Conservation (phyloP, 148 eudicot genomes). For the Fagopyrum homotropicum region DNA sequence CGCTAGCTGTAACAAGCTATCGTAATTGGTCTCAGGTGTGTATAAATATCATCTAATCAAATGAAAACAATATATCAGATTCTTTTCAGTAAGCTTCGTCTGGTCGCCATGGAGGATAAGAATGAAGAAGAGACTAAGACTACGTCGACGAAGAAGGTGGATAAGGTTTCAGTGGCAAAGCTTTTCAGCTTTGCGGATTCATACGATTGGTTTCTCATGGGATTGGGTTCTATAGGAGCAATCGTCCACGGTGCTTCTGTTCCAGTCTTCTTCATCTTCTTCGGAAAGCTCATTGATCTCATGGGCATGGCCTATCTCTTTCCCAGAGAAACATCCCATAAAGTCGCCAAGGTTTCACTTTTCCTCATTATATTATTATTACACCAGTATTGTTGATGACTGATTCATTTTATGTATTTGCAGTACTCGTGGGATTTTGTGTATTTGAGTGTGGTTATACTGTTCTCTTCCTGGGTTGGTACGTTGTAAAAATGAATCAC, state of each 20-base stretch:
- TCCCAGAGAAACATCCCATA: conserved; percentile 78
- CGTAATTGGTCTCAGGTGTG: no score
- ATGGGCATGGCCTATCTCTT: conserved; percentile 84
- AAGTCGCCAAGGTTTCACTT: conserved; percentile 57
- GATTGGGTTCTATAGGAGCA: conserved; percentile 66
- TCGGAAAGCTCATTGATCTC: conserved; percentile 72
- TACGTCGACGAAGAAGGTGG: neutral
- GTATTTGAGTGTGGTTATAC: conserved; percentile 71
- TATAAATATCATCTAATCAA: no score
- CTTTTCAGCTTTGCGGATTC: conserved; percentile 66
- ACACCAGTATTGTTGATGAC: no score
- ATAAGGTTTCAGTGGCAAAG: conserved; percentile 33
- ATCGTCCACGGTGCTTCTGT: conserved; percentile 80
- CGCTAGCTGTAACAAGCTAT: no score
- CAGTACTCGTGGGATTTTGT: conserved; percentile 96
- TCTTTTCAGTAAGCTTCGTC: conserved; percentile 60
- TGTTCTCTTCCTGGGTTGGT: conserved; percentile 96
- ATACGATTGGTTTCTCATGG: conserved; percentile 64
- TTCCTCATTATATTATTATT: no score
- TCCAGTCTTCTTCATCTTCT: conserved; percentile 89
- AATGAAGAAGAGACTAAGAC: neutral
- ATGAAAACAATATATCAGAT: no score
- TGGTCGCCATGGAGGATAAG: conserved; percentile 18
- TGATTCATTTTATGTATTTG: conserved; percentile 13
- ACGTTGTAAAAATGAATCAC: conserved; percentile 9